Conservation (phyloP, 78 protist genomes). For the Dictyostelium capitatum region DNA sequence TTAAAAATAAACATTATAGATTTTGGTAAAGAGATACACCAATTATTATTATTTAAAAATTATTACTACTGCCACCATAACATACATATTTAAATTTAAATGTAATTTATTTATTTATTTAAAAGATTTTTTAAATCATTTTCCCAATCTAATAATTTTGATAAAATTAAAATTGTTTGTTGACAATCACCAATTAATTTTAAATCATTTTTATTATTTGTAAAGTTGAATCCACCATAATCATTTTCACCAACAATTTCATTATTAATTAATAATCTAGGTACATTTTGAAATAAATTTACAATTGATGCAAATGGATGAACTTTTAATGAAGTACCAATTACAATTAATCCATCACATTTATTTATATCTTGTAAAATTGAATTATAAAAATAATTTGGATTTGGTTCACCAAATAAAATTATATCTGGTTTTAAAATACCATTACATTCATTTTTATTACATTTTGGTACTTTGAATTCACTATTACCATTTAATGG, state of each 20-base stretch:
- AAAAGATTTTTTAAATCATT: not conserved
- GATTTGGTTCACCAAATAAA: conserved; percentile 93
- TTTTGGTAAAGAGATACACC: too few relatives aligned
- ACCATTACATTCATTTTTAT: conserved; percentile 62
- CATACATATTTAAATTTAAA: too few relatives aligned
- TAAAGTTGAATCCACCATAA: conserved; percentile 66
- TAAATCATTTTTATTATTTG: conserved; percentile 25
- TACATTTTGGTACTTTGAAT: too few relatives aligned
- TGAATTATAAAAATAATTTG: conserved; percentile 50
- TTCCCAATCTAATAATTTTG: conserved; percentile 8
- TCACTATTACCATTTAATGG: too few relatives aligned
- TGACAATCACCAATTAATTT: conserved; percentile 83
- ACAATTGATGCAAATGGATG: conserved; percentile 87
- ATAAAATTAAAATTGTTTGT: not conserved
- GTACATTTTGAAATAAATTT: conserved; percentile 6
- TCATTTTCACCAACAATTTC: conserved; percentile 47
- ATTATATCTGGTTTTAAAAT: conserved; percentile 91
- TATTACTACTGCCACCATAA: too few relatives aligned
- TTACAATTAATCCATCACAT: conserved; percentile 89
- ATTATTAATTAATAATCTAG: conserved; percentile 67
- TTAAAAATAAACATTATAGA: too few relatives aligned
- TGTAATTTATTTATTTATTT: too few relatives aligned
- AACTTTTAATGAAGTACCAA: conserved; percentile 93
- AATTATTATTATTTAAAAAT: too few relatives aligned
- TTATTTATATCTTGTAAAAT: conserved; percentile 23